Evolutionary conservation across 2,329 filamentous ascomycete species (phyloP), one percentile per base, ranked within the genome.

Genomic region (Lasiodiplodia citricola): DNA sequence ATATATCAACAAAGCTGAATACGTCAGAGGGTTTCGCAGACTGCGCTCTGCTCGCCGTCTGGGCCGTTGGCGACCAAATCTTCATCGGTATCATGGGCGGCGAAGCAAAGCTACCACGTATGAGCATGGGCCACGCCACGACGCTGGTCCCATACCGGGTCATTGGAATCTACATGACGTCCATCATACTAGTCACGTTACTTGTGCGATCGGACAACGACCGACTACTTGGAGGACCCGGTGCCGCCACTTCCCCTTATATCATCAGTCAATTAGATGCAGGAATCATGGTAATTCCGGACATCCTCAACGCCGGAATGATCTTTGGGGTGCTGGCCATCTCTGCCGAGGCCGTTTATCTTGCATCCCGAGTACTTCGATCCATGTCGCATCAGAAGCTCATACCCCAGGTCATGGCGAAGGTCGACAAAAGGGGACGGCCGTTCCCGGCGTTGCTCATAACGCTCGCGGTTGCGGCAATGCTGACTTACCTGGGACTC

Each of bases 71-170:
- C 23, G 72, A 78, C 65, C 76, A 79, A 44, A 73, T 75, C 57
- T 81, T 81, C 68, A 79, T 80, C 50, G 80, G 80, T 16, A 77
- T 80, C 21, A 76, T 80, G 3, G 80, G 80, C 6, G 80, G 79
- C 5, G 80, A 82, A 72, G 79, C 80, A 0, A 70, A 77, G 16
- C 76, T 80, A 50, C 80, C 80, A 0, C 78, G 80, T 11, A 73
- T 75, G n/a, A 74, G 76, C 8, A 81, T 82, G 51, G 80, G 80
- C 28, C 80, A 79, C 68, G 80, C 79, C 23, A 78, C 78, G 25
- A 78, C 78, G 54, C 74, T 79, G n/a, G 78, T 81, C 16, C 80
- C 78, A 35, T 76, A 77, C 58, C 77, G 80, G 5, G 78, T 82
- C 57, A 74, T 73, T 5, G 74, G 80, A 50, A 80, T 82, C 74